Conservation (phyloP, 2,329 filamentous ascomycete genomes). For the Sporothrix euskadiensis region DNA sequence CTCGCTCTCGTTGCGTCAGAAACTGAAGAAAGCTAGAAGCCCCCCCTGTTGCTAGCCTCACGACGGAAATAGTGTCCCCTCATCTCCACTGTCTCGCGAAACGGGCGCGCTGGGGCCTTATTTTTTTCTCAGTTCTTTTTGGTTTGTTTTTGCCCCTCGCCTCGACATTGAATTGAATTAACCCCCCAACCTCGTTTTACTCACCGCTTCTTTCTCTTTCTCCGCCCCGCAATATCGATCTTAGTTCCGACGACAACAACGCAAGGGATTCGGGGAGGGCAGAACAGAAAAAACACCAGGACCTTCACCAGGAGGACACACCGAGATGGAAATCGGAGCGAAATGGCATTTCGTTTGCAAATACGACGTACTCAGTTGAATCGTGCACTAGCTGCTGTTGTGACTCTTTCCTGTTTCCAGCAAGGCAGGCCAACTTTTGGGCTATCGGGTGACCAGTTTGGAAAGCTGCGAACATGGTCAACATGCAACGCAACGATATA, state of each 20-base stretch:
- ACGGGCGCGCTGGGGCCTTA: background rate
- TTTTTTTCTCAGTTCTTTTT: background rate
- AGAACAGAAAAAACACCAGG: background rate
- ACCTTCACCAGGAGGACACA: background rate
- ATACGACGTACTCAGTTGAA: background rate
- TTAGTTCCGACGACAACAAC: slow-evolving; percentile 2
- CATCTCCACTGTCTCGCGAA: background rate
- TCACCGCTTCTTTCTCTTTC: slow-evolving; percentile 27
- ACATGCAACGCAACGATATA: background rate
- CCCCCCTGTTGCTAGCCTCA: slow-evolving; percentile 10
- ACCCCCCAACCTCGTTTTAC: background rate
- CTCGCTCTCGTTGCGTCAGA: background rate
- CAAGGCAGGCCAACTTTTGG: background rate
- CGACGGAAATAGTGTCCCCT: background rate
- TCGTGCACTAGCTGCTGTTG: background rate
- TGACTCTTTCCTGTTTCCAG: background rate
- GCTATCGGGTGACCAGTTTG: background rate
- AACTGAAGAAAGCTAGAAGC: background rate
- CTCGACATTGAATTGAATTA: background rate
- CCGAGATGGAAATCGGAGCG: background rate
- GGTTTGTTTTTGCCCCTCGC: slow-evolving; percentile 4
- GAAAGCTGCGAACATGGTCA: background rate
- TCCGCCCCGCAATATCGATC: slow-evolving; percentile 22
- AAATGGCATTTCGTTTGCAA: too few relatives aligned
- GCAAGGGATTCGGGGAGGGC: background rate